phyloP scores from a whole-genome alignment of 768 basidiomycete species.

The Hydnum rufescens region DNA sequence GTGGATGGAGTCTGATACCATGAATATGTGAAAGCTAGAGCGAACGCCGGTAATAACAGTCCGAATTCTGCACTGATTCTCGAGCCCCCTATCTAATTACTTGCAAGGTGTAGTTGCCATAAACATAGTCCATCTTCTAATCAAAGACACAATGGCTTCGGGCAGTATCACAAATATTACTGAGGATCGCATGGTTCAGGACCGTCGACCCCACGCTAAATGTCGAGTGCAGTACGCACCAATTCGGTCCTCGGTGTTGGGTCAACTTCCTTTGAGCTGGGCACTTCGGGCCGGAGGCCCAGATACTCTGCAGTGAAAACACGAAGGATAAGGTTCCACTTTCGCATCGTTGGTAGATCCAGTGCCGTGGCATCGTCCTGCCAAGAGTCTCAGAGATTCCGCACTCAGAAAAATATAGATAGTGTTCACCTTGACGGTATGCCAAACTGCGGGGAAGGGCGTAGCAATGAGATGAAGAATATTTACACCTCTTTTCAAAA shows the following conservation, averaged over 20 bases:
- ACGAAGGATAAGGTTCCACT: slow-evolving; percentile 78
- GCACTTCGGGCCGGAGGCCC: slow-evolving; percentile 19
- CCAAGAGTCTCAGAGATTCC: background rate
- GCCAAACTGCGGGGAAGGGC: slow-evolving; percentile 86
- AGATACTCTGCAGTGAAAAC: slow-evolving; percentile 86
- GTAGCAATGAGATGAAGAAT: slow-evolving; percentile 77
- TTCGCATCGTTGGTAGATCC: slow-evolving; percentile 63
- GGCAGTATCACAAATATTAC: no score
- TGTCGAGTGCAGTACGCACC: background rate
- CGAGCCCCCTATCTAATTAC: no score
- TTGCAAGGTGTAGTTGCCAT: no score
- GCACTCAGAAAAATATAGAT: slow-evolving; percentile 5
- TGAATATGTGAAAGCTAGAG: no score
- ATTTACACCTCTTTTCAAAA: slow-evolving; percentile 62
- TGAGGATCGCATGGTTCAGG: background rate
- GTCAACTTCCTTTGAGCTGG: background rate
- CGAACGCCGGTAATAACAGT: no score
- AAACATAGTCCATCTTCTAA: no score
- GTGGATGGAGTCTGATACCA: no score
- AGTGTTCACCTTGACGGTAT: slow-evolving; percentile 42
- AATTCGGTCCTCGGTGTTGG: background rate
- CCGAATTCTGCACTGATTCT: no score
- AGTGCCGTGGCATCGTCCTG: slow-evolving; percentile 83
- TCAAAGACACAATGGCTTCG: no score
- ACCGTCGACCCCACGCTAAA: background rate